Base-by-base conservation (phyloP, 139 green algal genomes). In the Volvox africanus region DNA sequence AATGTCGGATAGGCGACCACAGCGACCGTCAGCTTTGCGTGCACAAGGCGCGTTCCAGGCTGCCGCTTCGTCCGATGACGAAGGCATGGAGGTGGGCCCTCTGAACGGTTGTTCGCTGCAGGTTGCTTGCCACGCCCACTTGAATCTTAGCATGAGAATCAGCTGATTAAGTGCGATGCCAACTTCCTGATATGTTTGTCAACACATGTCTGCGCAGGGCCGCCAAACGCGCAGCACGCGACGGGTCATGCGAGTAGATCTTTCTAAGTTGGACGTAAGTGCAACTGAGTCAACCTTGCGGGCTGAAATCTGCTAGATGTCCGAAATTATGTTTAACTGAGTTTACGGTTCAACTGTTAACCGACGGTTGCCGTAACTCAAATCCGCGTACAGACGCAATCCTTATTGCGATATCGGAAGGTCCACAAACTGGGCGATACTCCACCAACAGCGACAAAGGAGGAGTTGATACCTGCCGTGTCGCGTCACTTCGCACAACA, bases 241-340 rank as follows among this genome's bases (percentile, higher is more conserved):
- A 6, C 32, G 73, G 1, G 55, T 61, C 20, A 77, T 65, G 32
- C 86, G 86, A n/a, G 86, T 90, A 16, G 86, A 90, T 30, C 75
- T 90, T 16, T 65, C 73, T 3, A 90, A 90, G 44, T 30, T 90
- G 1, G 86, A 90, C 14, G 86, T 90, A 44, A 85, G 86, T 81
- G 2, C 32, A 33, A 0, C 33, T 61, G 17, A 24, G 5, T 55
- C 44, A 55, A 55, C 44, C 44, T 55, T 55, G 44, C 44, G 44
- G 44, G 44, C 9, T 9, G 5, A 55, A 55, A 9, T 55, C 44
- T 55, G 44, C 44, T 55, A 55, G 44, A 55, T 55, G 44, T 9
- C 9, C 44, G 44, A 55, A 55, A 55, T 55, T 5, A 14, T 55
- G 44, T 55, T 55, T 55, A 55, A 55, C 44, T 9, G 44, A 55